Conservation (phyloP, 345 rosid species). For the Melaleuca quinquenervia region DNA sequence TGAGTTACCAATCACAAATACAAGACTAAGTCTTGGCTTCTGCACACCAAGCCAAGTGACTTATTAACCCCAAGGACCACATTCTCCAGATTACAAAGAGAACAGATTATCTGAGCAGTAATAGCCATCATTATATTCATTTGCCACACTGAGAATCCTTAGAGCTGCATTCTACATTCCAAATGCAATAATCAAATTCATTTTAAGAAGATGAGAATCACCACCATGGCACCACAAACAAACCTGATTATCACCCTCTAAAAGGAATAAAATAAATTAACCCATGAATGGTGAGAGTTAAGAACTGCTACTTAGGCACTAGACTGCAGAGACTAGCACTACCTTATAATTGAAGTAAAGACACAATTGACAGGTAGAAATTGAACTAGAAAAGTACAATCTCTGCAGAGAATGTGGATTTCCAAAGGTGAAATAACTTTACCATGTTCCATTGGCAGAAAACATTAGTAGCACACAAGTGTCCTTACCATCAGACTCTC, state of each 20-base stretch:
- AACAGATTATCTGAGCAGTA: not conserved
- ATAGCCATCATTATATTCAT: not conserved
- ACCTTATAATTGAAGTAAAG: not conserved
- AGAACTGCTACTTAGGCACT: not conserved
- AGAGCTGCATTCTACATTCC: not conserved
- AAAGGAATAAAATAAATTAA: not conserved
- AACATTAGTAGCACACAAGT: not conserved
- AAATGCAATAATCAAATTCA: not conserved
- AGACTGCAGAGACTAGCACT: not conserved
- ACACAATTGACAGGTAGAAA: not conserved
- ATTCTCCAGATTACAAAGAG: not conserved
- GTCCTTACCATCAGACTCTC: not conserved
- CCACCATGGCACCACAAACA: not conserved
- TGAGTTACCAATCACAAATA: not conserved
- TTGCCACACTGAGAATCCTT: not conserved
- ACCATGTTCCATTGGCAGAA: not conserved
- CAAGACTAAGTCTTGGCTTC: not conserved
- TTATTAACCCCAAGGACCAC: not conserved
- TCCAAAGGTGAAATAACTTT: not conserved
- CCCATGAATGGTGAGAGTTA: not conserved
- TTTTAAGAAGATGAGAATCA: not conserved
- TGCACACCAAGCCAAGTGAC: not conserved
- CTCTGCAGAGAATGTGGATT: not conserved
- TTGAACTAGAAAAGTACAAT: not conserved
- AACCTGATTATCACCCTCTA: not conserved